Base-by-base conservation (phyloP, 352 stramenopile species). In the Aphanomyces cochlioides region DNA sequence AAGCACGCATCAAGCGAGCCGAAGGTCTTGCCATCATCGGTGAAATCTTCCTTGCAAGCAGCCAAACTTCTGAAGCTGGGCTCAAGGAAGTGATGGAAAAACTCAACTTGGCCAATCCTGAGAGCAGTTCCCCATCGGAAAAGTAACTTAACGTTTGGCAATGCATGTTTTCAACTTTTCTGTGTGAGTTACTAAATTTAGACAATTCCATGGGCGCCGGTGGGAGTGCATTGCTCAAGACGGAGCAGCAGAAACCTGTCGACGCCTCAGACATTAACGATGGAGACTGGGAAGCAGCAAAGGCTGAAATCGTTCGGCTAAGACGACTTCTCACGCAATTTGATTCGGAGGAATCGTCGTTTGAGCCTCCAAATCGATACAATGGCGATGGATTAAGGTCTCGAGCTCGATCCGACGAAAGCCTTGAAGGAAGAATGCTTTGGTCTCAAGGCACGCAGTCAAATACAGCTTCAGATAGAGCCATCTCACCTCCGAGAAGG, bases 11-110 rank as follows among this genome's bases (percentile, higher is more conserved):
- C 56, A 67, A 59, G 38, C 77, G 83, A 53, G 79, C 74, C 7
- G 43, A 83, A 15, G 81, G 75, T 8, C 65, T 90, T 0, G 78
- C 83, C 59, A 69, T 79, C 47, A 56, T 90, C 7, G 83, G 79
- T 53, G 72, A 84, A 19, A 84, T 87, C 40, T 88, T 87, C 54
- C 80, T 61, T 10, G 64, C 64, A 21, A 70, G 64, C 64, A 70
- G 64, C 64, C 64, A 70, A 43, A 70, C 64, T 37, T 60, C 64
- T 7, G 64, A 70, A 21, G 64, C 64, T 21, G 64, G 64, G 4
- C 64, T 70, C 54, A 70, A 70, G 54, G 64, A 70, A 63, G 53
- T 70, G 43, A 70, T 70, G 64, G 64, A 70, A 43, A 70, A 70
- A 34, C 47, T 70, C 64, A 61, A 61, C 47, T 10, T 70, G 3